A percentile compares a stretch with the other conserved stretches of the same genome.
Conservation (phyloP, 1,139 yeast species). For the Pichia inconspicua region DNA sequence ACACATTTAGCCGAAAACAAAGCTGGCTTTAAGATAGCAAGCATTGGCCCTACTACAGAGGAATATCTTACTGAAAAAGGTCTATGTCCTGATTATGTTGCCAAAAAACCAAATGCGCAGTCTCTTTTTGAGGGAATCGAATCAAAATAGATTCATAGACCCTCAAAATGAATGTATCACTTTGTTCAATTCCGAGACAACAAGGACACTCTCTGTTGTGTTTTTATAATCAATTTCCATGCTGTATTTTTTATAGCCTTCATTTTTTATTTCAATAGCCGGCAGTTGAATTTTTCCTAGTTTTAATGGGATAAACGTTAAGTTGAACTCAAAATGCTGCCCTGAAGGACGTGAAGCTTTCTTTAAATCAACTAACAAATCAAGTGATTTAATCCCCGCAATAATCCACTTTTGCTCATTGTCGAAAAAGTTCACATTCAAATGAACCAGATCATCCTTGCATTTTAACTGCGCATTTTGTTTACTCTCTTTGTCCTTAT, state of each 20-base stretch:
- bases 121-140: slow-evolving; percentile 40
- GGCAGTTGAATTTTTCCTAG: slow-evolving; percentile 73
- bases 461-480: neutral
- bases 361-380: slow-evolving; percentile 26
- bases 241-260: slow-evolving; percentile 28
- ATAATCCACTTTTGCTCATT: slow-evolving; percentile 55
- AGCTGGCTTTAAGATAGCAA: slow-evolving; percentile 46
- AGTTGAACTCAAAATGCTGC: slow-evolving; percentile 25
- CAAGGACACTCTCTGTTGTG: slow-evolving; percentile 58
- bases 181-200: slow-evolving; percentile 64
- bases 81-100: slow-evolving; percentile 54
- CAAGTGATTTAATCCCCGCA: slow-evolving; percentile 54
- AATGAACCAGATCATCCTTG: slow-evolving; percentile 16
- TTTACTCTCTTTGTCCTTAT: slow-evolving; percentile 15
- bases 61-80: slow-evolving; percentile 47
- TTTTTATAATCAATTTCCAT: slow-evolving; percentile 62
- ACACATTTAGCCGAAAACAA: slow-evolving; percentile 31
- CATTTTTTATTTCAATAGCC: slow-evolving; percentile 40
- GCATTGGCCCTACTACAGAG: slow-evolving; percentile 92
- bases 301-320: slow-evolving; percentile 63
- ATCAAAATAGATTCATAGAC: neutral
- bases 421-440: slow-evolving; percentile 32
- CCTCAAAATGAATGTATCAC: slow-evolving; percentile 49
- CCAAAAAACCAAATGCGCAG: slow-evolving; percentile 65
- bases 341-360: slow-evolving; percentile 8